These are phyloP conservation scores for Deuterostichococcus epilithicus DNA, from an alignment of 139 green algal genomes.

Conservation along the genomic window DNA sequence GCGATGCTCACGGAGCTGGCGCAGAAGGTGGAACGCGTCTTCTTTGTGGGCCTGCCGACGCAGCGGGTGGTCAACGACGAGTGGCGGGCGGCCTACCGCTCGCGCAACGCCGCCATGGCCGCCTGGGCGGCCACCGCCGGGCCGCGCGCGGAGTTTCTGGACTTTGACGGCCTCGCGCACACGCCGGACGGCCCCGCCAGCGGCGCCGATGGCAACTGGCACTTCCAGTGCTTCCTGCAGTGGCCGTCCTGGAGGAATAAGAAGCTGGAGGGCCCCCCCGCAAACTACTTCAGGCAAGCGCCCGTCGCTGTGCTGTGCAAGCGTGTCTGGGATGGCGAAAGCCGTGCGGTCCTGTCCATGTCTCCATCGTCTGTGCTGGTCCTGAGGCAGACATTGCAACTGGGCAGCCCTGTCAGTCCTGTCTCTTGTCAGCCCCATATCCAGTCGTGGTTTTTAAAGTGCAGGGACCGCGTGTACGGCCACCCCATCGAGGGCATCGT, in stretches of 20 bases:
- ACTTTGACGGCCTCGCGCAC: not conserved
- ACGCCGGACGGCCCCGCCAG: too few species aligned
- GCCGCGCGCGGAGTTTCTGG: not conserved
- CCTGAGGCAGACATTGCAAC: too few species aligned
- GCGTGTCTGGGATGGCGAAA: too few species aligned
- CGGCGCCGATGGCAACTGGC: not conserved
- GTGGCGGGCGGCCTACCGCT: not conserved
- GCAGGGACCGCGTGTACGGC: not conserved
- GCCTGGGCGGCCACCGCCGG: too few species aligned
- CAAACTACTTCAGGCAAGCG: not conserved
- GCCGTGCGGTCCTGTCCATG: too few species aligned
- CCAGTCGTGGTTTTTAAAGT: too few species aligned
- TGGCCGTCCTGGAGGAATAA: not conserved
- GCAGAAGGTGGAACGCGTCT: not conserved
- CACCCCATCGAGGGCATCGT: not conserved
- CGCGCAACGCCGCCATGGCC: too few species aligned
- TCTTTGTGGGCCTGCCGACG: not conserved
- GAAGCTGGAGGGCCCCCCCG: not conserved
- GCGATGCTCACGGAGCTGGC: not conserved
- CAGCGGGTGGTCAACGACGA: not conserved
- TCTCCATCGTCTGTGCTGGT: too few species aligned
- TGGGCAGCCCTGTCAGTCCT: too few species aligned
- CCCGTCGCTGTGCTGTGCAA: too few species aligned
- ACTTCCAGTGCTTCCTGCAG: conserved; percentile 1
- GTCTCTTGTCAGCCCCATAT: too few species aligned